Conservation (phyloP, 1,284 basidiomycete species). For the Sporisorium exsertum region DNA sequence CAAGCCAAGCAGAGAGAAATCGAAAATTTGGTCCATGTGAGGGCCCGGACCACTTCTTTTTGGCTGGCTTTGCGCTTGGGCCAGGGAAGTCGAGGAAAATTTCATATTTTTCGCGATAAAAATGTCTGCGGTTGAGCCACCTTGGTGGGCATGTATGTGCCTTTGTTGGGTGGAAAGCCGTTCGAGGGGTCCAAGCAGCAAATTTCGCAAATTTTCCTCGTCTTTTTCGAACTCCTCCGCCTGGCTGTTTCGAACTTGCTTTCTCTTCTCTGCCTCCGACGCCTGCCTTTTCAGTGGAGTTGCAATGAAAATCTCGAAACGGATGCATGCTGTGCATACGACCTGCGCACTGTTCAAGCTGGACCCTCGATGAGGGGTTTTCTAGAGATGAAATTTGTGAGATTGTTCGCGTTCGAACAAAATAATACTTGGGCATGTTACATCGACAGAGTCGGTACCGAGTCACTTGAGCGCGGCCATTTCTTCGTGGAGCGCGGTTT, state of each 20-base stretch:
- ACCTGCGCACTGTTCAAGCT: constrained; percentile 8
- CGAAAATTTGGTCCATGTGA: constrained; percentile 4
- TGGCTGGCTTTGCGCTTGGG: background rate
- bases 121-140: constrained; percentile 1
- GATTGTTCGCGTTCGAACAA: background rate
- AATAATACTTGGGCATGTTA: background rate
- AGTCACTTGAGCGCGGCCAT: constrained; percentile 3
- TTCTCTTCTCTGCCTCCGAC: background rate
- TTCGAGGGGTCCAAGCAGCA: background rate
- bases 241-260: background rate
- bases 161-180: too few species aligned
- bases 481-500: background rate
- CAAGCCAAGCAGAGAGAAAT: background rate
- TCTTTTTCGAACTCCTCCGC: background rate
- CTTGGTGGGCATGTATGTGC: background rate
- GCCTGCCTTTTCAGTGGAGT: background rate
- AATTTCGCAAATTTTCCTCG: background rate
- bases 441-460: background rate
- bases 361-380: constrained; percentile 2
- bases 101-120: background rate
- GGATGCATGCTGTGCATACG: constrained; percentile 11
- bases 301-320: background rate
- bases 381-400: background rate
- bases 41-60: constrained; percentile 4
- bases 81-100: background rate